Evolutionary conservation across 495 filamentous ascomycete genomes (phyloP), one percentile per base, ranked within the genome.

Genomic region (Zalerion maritima): DNA sequence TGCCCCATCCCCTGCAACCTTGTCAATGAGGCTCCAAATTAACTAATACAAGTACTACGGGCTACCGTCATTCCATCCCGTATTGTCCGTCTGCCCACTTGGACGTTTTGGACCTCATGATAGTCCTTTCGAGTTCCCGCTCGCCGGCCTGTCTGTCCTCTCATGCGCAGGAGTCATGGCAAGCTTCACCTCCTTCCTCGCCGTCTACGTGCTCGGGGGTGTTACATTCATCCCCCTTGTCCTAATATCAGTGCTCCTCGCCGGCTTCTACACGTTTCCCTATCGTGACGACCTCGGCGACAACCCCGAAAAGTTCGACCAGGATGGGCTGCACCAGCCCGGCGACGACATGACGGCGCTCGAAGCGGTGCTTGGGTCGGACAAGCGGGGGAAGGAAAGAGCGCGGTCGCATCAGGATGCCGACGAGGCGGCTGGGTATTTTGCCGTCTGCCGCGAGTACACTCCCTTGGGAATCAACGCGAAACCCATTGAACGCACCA

Each of bases 381-480:
- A 52, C 51, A 52, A 47, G 40, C 37, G 24, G 3, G 34, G 50
- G 23, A 55, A 54, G 24, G 59, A 63, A 13, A 50, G 59, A 17
- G 45, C 37, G 24, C 64, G 50, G 38, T 60, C 67, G 18, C 50
- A 53, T 19, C 67, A 76, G 31, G 78, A 87, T 24, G 63, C 73
- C n/a, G 83, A 93, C 54, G 81, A 84, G 28, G 81, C 84, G 2
- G 79, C 83, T 7, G 85, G 85, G 24, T 94, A 92, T 55, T 97
- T 97, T 51, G 81, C 85, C 4, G 85, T 96, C 9, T 92, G 81
- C 46, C 69, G 89, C 36, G 84, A 94, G 57, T 96, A 86, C 54
- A 75, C 79, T 3, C 81, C 86, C 18, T 81, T 81, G 36, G 85
- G 83, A 27, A 73, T 87, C 40, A 91, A 89, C 57, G 87, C 84